Evolutionary conservation across 805 yeast species (phyloP), one percentile per base, ranked within the genome.

Genomic region (Saccharomyces cerevisiae): DNA sequence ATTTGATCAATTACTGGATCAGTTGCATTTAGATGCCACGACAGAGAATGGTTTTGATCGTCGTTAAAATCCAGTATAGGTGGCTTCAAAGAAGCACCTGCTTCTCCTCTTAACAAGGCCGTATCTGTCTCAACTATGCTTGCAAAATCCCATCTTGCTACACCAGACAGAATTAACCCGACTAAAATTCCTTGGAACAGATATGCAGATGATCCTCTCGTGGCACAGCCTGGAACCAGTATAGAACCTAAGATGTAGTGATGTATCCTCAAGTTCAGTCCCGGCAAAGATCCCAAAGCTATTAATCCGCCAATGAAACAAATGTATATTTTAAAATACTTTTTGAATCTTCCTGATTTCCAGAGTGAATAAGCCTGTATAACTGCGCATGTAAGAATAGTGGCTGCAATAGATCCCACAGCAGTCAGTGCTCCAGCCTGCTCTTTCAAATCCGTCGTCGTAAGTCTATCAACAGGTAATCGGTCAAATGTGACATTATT

Each of bases 81-180:
- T 5, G 89, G 87, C 14, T 70, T 59, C 13, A 66, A 56, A 6
- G 71, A 62, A 3, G 65, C 82, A 48, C 81, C 78, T 0, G 95
- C 91, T 61, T 87, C 96, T 21, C 86, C 86, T 59, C 97, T 75
- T 53, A 82, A 67, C 47, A 91, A 68, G 2, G 87, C 77, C 4
- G 76, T 71, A 27, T 79, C 79, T 0, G 96, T 88, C 64, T 92
- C 97, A 1, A 87, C 82, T 54, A 92, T 82, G 13, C 96, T 83
- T 2, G 95, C 97, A 63, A 87, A 83, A 53, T 94, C 97, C 99
- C 99, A 92, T 53, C 95, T 75, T 0, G 95, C 81, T 1, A 89
- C 82, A 0, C 99, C 99, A 24, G 91, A 85, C 5, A 90, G 75
- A 50, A 87, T 77, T 48, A 92, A 73, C 0, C 97, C 99, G 0